Conservation (phyloP, 495 filamentous ascomycete genomes). For the Choiromyces venosus region DNA sequence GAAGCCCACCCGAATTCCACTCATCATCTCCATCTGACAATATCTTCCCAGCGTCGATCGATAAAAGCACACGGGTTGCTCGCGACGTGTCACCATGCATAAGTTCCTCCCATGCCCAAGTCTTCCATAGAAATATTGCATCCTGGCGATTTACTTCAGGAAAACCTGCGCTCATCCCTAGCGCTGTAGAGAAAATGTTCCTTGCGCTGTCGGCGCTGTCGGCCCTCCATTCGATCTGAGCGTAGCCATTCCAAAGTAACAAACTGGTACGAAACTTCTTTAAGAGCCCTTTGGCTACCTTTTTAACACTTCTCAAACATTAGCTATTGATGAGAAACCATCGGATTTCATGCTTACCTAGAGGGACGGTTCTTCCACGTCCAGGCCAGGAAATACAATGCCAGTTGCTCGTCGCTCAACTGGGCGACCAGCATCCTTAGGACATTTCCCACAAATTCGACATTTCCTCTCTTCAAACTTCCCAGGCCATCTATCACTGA, state of each 20-base stretch:
- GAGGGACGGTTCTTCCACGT: slow-evolving; percentile 55
- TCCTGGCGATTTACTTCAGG: slow-evolving; percentile 45
- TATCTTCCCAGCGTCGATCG: slow-evolving; percentile 26
- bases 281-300: slow-evolving; percentile 65
- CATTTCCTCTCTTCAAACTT: slow-evolving; percentile 9
- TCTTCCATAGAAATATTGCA: slow-evolving; percentile 58
- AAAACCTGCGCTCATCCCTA: slow-evolving; percentile 53
- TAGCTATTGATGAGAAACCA: slow-evolving; percentile 8
- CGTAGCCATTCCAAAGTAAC: slow-evolving; percentile 71
- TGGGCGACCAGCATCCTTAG: slow-evolving; percentile 54
- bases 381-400: slow-evolving; percentile 67
- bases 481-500: background rate
- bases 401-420: slow-evolving; percentile 51
- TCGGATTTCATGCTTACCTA: slow-evolving; percentile 15
- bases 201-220: slow-evolving; percentile 53
- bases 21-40: slow-evolving; percentile 9
- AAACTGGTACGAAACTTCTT: slow-evolving; percentile 61
- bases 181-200: slow-evolving; percentile 61
- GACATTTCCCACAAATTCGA: slow-evolving; percentile 39
- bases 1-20: slow-evolving; percentile 19
- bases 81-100: slow-evolving; percentile 46
- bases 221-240: slow-evolving; percentile 61
- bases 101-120: slow-evolving; percentile 67
- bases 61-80: slow-evolving; percentile 46
- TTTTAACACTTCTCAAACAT: slow-evolving; percentile 50